These are phyloP conservation scores for Tremellales sp. DNA, from an alignment of 1,284 basidiomycete genomes.

Conservation along the genomic window DNA sequence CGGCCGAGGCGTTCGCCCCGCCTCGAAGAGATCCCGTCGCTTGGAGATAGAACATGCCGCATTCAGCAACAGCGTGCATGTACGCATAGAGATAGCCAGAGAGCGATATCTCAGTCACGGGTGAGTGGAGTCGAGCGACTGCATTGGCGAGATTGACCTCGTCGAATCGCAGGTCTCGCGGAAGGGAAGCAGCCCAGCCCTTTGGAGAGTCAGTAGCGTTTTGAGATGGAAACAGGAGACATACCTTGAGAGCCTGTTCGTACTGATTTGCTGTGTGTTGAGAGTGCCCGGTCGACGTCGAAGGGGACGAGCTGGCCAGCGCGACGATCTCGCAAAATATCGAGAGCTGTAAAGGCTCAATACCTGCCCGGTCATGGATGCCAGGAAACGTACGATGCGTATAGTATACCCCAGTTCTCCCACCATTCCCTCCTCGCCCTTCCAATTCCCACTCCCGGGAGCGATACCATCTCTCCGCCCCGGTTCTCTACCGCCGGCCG, in stretches of 20 bases:
- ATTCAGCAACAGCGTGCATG: conserved; percentile 52
- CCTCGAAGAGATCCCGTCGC: conserved; percentile 28
- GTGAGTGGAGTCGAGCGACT: conserved; percentile 36
- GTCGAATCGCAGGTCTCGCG: conserved; percentile 48
- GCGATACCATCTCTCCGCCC: conserved; percentile 32
- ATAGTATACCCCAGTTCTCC: conserved; percentile 48
- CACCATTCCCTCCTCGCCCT: conserved; percentile 38
- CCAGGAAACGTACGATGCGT: conserved; percentile 36
- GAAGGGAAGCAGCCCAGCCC: conserved; percentile 48
- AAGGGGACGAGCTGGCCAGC: conserved; percentile 32
- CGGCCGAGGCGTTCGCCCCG: conserved; percentile 27
- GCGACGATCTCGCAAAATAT: conserved; percentile 41
- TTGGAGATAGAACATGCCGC: conserved; percentile 51
- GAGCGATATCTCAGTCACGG: conserved; percentile 36
- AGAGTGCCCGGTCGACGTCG: conserved; percentile 14
- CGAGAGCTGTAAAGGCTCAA: conserved; percentile 17
- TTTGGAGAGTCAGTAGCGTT: conserved; percentile 11
- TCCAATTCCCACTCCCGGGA: conserved; percentile 36
- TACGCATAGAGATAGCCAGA: conserved; percentile 50
- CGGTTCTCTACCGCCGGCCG: conserved; percentile 23
- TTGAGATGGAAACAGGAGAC: conserved; percentile 1
- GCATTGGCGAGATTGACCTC: conserved; percentile 46
- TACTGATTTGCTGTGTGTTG: conserved; percentile 20
- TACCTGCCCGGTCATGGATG: conserved; percentile 7
- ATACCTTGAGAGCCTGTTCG: conserved; percentile 39